Percentiles rank a stretch among this genome's conserved stretches.
These are phyloP conservation scores for Mycena polygramma DNA, from an alignment of 768 basidiomycete species.

Conservation along the genomic window DNA sequence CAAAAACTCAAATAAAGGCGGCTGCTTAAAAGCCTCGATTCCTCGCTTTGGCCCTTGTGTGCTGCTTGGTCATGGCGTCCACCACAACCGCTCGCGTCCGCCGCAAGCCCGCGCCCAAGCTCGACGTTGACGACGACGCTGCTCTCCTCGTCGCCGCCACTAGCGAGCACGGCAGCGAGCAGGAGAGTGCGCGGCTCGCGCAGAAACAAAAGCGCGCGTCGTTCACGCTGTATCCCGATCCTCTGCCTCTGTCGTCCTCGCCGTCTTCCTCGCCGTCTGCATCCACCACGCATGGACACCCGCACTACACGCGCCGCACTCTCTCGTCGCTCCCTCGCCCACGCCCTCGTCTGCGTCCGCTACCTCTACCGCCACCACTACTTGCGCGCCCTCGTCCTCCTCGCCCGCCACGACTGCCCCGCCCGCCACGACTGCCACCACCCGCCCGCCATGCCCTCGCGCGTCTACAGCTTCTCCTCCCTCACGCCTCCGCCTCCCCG, in stretches of 20 bases:
- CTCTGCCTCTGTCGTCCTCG: neutral
- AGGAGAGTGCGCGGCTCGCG: neutral
- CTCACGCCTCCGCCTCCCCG: constrained; percentile 26
- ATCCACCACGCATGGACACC: neutral
- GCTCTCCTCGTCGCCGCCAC: neutral
- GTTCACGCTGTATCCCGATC: constrained; percentile 28
- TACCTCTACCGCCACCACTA: neutral
- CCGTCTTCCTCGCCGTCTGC: neutral
- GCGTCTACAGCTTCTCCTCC: neutral
- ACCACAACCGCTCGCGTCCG: constrained; percentile 3
- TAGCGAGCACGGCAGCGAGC: neutral
- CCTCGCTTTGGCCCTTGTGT: neutral
- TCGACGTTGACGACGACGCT: neutral
- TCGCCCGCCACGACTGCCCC: neutral
- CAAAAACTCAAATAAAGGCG: neutral
- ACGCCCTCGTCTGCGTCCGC: neutral
- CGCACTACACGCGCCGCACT: constrained; percentile 30
- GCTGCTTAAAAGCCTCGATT: neutral
- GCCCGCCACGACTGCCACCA: too few relatives aligned
- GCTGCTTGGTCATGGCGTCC: constrained; percentile 1
- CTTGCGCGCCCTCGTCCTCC: too few relatives aligned
- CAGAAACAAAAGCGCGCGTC: constrained; percentile 5
- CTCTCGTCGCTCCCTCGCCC: neutral
- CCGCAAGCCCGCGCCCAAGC: constrained; percentile 31
- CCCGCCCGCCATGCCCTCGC: constrained; percentile 26